Conservation (phyloP, 306 rosid species). For the Cucumis hystrix region DNA sequence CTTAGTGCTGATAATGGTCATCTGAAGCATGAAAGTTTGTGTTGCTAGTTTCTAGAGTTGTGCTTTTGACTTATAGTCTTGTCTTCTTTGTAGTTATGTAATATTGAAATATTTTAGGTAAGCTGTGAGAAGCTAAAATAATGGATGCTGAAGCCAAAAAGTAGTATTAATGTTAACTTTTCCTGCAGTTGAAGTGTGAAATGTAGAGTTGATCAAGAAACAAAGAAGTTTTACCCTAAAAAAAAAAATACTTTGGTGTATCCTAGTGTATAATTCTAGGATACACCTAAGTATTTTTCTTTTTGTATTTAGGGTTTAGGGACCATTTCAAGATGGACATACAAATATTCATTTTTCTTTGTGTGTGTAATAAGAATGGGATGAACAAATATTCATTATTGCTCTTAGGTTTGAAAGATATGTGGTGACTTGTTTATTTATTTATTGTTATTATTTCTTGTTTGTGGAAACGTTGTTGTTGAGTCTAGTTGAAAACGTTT, state of each 20-base stretch:
- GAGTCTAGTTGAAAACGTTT: not conserved
- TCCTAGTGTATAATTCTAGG: too few species aligned
- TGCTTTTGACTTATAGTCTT: not conserved
- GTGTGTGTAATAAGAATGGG: too few species aligned
- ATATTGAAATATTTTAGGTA: not conserved
- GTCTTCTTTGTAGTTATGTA: not conserved
- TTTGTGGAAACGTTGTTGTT: not conserved
- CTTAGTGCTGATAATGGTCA: not conserved
- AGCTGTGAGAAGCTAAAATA: not conserved
- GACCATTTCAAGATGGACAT: too few species aligned
- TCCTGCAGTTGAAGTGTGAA: not conserved
- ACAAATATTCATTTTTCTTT: too few species aligned
- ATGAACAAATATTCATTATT: too few species aligned
- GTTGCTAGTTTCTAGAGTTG: not conserved
- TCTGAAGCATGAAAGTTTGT: not conserved
- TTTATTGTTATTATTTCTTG: too few species aligned
- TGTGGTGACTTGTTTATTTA: not conserved
- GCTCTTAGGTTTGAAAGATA: not conserved
- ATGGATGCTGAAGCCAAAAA: not conserved
- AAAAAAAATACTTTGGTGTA: too few species aligned
- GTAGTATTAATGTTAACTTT: not conserved
- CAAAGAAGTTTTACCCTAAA: not conserved
- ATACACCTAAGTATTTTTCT: too few species aligned
- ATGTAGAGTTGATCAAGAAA: conserved; percentile 1
- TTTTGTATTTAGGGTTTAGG: too few species aligned